Percentiles rank a stretch among this genome's conserved stretches.
phyloP scores from a whole-genome alignment of 2,329 filamentous ascomycete genomes.

The Fusarium metavorans region DNA sequence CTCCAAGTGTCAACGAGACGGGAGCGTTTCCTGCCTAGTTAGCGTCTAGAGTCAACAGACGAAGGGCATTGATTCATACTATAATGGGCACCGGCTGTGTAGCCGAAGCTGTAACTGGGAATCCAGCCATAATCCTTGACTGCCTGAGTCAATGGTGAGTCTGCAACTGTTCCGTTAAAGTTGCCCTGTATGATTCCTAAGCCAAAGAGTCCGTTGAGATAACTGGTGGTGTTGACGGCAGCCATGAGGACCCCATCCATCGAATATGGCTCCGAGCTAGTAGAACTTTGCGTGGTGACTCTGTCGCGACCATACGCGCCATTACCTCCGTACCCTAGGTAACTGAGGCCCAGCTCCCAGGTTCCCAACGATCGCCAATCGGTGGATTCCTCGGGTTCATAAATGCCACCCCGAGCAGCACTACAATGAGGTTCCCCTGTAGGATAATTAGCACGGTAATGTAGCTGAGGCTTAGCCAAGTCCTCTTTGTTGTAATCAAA shows the following conservation, averaged over 20 bases:
- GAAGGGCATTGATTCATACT: constrained; percentile 56
- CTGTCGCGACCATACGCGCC: constrained; percentile 73
- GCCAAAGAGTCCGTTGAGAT: constrained; percentile 67
- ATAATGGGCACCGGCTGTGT: constrained; percentile 81
- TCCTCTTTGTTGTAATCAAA: background rate
- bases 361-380: constrained; percentile 70
- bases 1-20: constrained; percentile 75
- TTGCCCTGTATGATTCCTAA: constrained; percentile 67
- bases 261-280: constrained; percentile 52
- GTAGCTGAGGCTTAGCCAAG: background rate
- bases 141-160: constrained; percentile 66
- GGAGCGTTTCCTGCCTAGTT: constrained; percentile 52
- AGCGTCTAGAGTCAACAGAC: constrained; percentile 8
- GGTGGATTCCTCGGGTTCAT: constrained; percentile 63
- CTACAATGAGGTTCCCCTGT: constrained; percentile 65
- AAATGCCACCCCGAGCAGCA: constrained; percentile 69
- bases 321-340: constrained; percentile 70
- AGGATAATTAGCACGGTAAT: constrained; percentile 34
- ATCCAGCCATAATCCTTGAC: constrained; percentile 71
- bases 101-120: constrained; percentile 80
- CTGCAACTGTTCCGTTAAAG: constrained; percentile 62
- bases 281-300: constrained; percentile 55
- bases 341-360: constrained; percentile 70
- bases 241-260: constrained; percentile 63
- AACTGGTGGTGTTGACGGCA: constrained; percentile 66